Conservation (phyloP, 306 rosid species). For the Cicer judaicum region DNA sequence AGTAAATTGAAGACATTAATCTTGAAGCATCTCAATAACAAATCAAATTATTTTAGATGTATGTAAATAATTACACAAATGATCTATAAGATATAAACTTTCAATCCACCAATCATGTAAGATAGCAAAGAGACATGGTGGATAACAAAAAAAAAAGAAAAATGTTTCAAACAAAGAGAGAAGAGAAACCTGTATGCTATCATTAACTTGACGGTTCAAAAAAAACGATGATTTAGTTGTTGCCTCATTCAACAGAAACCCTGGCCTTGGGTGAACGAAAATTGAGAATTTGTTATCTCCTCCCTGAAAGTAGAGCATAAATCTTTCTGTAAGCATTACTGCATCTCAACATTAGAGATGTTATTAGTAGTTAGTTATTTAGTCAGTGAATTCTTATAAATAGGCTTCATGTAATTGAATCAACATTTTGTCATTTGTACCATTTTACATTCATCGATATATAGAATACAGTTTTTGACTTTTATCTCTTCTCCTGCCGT, state of each 20-base stretch:
- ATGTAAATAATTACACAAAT: too few relatives aligned
- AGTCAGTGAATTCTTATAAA: too few relatives aligned
- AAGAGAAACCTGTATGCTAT: slow-evolving; percentile 83
- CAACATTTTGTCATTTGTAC: too few relatives aligned
- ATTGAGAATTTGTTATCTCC: slow-evolving; percentile 77
- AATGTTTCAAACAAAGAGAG: slow-evolving; percentile 18
- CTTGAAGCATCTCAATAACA: too few relatives aligned
- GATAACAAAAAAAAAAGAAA: background rate
- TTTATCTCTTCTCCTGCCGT: too few relatives aligned
- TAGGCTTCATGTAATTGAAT: too few relatives aligned
- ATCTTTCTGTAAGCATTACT: slow-evolving; percentile 34
- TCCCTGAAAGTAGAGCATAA: slow-evolving; percentile 63
- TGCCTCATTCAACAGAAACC: slow-evolving; percentile 82
- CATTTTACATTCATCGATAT: too few relatives aligned
- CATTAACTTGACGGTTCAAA: slow-evolving; percentile 91
- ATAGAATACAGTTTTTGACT: too few relatives aligned
- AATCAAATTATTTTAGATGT: too few relatives aligned
- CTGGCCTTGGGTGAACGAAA: slow-evolving; percentile 91
- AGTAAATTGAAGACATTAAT: background rate
- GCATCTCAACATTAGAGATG: slow-evolving; percentile 1
- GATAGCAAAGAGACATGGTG: background rate
- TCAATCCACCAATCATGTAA: background rate
- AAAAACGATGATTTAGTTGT: slow-evolving; percentile 81
- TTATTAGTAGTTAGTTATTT: too few relatives aligned
- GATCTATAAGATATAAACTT: too few relatives aligned